Evolutionary conservation across 1,284 basidiomycete species (phyloP), one percentile per base, ranked within the genome.

Genomic region (Leucoagaricus sp.): DNA sequence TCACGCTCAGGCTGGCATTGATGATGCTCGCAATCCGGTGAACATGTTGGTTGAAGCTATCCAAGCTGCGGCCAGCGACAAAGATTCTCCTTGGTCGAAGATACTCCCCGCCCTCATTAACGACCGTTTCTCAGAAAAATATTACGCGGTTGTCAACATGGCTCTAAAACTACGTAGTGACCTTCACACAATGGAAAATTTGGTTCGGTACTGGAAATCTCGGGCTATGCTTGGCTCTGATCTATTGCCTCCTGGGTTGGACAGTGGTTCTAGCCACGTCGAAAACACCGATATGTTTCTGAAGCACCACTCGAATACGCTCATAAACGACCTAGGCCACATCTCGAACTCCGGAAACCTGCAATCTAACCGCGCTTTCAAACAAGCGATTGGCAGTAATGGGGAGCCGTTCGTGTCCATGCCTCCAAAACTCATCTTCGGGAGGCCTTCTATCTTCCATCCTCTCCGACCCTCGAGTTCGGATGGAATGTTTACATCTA

Each of bases 191-290:
- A 71, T 72, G 61, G 73, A 73, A 60, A 77, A 75, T 57, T 67
- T 68, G 26, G 70, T 76, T 33, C 74, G 70, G 52, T 82, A 79
- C 57, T 82, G 81, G 81, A 81, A 81, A 67, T 66, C 64, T 8
- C 67, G 68, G 26, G 77, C 77, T 17, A 69, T 68, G 53, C 66
- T 74, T 5, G 19, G 40, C 19, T 7, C 40, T 23, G 13, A 4
- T 5, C 8, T 12, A 4, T 5, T 21, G 19, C 5, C 23, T 21
- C 2, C 40, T 41, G 17, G 15, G 17, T 21, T 5, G 23, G 8
- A 6, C 7, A 7, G 5, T 4, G 17, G 8, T 41, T 5, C 19
- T 8, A 21, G 40, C 4, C 17, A 7, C 5, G 6, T 3, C 15
- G 17, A 5, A 41, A 21, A 21, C 12, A 41, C 5, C 12, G 31